phyloP scores from a whole-genome alignment of 257 asterid genomes.

The Plectranthus barbatus region DNA sequence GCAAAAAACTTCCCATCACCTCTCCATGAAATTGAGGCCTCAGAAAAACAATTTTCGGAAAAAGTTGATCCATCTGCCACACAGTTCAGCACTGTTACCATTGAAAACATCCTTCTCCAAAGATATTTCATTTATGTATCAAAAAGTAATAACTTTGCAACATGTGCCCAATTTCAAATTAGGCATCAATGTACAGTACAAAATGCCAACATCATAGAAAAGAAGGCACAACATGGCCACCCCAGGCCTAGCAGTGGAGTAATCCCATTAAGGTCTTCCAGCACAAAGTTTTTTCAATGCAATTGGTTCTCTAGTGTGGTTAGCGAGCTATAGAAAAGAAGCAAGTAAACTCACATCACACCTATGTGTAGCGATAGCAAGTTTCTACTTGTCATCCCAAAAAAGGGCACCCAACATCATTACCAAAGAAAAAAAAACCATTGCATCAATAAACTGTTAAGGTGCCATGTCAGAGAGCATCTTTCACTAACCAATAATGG shows the following conservation, averaged over 20 bases:
- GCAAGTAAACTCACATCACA: not conserved
- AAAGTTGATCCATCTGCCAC: constrained; percentile 46
- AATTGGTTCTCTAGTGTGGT: not conserved
- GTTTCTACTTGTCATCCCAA: not conserved
- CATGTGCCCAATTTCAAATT: not conserved
- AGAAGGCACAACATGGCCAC: not conserved
- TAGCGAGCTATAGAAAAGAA: not conserved
- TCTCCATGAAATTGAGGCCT: constrained; percentile 72
- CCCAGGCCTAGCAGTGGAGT: not conserved
- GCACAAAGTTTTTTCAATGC: not conserved
- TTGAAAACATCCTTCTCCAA: not conserved
- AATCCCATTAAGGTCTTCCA: not conserved
- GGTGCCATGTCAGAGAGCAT: not conserved
- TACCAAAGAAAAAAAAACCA: not conserved
- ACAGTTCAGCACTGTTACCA: not conserved
- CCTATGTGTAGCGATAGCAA: not conserved
- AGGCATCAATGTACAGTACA: not conserved
- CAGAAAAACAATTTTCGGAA: constrained; percentile 39
- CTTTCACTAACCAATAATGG: not conserved
- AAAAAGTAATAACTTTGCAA: not conserved
- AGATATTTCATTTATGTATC: not conserved
- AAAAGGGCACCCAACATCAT: not conserved
- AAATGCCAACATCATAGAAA: not conserved
- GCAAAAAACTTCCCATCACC: constrained; percentile 93
- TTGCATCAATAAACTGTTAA: not conserved